Evolutionary conservation across 2,329 filamentous ascomycete species (phyloP).

Genomic region (Thielaviopsis euricoi): DNA sequence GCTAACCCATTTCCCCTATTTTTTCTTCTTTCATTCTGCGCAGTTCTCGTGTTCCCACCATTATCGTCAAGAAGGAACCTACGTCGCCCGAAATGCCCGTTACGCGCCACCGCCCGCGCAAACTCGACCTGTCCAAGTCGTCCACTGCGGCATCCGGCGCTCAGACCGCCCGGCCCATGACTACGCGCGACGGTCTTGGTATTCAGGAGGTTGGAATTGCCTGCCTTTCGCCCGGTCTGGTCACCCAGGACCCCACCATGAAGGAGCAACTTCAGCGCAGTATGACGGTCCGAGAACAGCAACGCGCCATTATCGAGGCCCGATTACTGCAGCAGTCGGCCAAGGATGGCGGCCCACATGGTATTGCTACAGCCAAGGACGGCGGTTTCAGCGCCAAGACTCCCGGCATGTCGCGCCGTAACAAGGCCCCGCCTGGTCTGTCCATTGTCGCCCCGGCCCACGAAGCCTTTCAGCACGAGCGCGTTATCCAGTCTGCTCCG

Average conservation of each 20-base stretch:
- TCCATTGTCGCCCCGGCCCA: conserved; percentile 92
- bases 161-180: conserved; percentile 55
- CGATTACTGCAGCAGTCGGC: conserved; percentile 75
- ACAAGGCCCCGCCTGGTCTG: conserved; percentile 73
- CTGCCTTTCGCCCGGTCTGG: conserved; percentile 87
- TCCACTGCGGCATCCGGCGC: conserved; percentile 33
- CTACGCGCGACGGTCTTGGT: conserved; percentile 59
- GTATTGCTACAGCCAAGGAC: conserved; percentile 27
- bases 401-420: conserved; percentile 54
- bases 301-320: conserved; percentile 86
- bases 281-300: conserved; percentile 82
- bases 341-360: conserved; percentile 44
- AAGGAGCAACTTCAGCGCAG: conserved; percentile 89
- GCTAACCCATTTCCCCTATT: neutral
- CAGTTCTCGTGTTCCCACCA: conserved; percentile 49
- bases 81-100: conserved; percentile 65
- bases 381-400: conserved; percentile 46
- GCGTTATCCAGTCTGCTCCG: conserved; percentile 92
- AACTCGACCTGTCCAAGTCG: conserved; percentile 60
- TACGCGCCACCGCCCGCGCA: conserved; percentile 58
- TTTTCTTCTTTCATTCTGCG: conserved; percentile 26
- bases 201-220: conserved; percentile 90
- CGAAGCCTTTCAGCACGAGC: conserved; percentile 79
- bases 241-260: conserved; percentile 93
- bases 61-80: conserved; percentile 93